A percentile compares a stretch with the other conserved stretches of the same genome.
Evolutionary conservation across 2,329 filamentous ascomycete genomes (phyloP).

Genomic region (Microdochium trichocladiopsis): DNA sequence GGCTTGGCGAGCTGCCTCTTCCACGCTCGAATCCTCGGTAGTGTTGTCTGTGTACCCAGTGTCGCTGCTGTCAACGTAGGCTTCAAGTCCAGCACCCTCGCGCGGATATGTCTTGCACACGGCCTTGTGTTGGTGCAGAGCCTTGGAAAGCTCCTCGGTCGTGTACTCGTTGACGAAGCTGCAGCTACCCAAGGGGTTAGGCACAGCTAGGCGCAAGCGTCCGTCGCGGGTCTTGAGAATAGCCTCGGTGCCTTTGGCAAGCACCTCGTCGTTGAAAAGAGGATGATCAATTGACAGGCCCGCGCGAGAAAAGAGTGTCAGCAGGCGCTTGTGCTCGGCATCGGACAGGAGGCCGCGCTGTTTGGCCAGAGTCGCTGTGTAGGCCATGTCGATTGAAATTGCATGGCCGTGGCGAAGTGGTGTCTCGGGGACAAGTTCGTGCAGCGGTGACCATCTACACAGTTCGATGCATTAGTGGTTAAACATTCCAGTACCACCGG

Average conservation of each 20-base stretch:
- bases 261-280: slow-evolving; percentile 57
- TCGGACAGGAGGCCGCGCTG: slow-evolving; percentile 52
- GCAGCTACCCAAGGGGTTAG: slow-evolving; percentile 59
- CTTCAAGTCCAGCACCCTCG: slow-evolving; percentile 58
- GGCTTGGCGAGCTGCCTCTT: slow-evolving; percentile 8
- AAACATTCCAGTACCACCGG: not conserved
- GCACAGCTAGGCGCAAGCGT: slow-evolving; percentile 59
- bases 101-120: slow-evolving; percentile 56
- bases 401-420: slow-evolving; percentile 67
- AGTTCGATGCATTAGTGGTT: slow-evolving; percentile 3
- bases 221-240: slow-evolving; percentile 68
- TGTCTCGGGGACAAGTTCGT: slow-evolving; percentile 62
- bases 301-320: slow-evolving; percentile 63
- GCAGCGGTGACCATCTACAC: slow-evolving; percentile 59
- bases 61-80: slow-evolving; percentile 62
- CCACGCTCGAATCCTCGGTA: slow-evolving; percentile 30
- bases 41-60: slow-evolving; percentile 48
- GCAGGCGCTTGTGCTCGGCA: slow-evolving; percentile 52
- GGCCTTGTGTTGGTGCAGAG: slow-evolving; percentile 56
- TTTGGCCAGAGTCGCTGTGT: slow-evolving; percentile 62
- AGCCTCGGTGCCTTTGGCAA: slow-evolving; percentile 59
- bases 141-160: slow-evolving; percentile 52
- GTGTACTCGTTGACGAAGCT: slow-evolving; percentile 63
- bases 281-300: slow-evolving; percentile 67
- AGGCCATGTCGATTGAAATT: slow-evolving; percentile 72